Conservation (phyloP, 1,139 yeast genomes). For the Blastobotrys elegans region DNA sequence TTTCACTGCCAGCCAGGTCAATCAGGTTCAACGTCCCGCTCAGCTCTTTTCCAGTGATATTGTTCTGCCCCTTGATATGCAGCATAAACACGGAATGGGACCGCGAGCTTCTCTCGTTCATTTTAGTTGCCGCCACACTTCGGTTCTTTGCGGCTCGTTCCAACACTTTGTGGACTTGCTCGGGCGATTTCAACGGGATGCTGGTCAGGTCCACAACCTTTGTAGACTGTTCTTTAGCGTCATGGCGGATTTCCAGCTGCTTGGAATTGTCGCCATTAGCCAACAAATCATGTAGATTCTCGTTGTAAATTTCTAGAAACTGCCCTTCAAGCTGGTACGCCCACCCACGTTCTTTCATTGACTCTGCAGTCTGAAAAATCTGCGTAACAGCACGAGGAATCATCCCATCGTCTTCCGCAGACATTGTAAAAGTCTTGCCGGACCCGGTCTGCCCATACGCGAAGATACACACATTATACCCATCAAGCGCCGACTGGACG, state of each 20-base stretch:
- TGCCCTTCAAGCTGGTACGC: constrained; percentile 61
- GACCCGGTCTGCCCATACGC: constrained; percentile 99
- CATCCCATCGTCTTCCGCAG: constrained; percentile 65
- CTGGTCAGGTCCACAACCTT: constrained; percentile 55
- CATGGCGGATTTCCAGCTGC: constrained; percentile 73
- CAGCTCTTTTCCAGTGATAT: constrained; percentile 44
- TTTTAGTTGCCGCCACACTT: constrained; percentile 75
- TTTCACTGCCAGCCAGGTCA: constrained; percentile 87
- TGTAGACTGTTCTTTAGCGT: constrained; percentile 48
- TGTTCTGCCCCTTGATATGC: constrained; percentile 52
- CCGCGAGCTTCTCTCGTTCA: constrained; percentile 74
- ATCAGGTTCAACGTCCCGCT: constrained; percentile 68
- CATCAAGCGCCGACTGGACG: constrained; percentile 86
- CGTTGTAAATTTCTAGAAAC: constrained; percentile 87
- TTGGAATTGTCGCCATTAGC: constrained; percentile 31
- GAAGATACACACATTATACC: constrained; percentile 86
- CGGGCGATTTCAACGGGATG: constrained; percentile 44
- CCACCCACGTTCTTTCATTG: constrained; percentile 59
- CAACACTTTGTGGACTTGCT: constrained; percentile 50
- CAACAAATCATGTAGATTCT: constrained; percentile 66
- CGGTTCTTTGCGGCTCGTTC: constrained; percentile 49
- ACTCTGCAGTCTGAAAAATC: constrained; percentile 58
- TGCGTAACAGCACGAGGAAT: constrained; percentile 73
- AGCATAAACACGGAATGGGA: constrained; percentile 73
- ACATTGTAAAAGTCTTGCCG: constrained; percentile 91